phyloP scores from a whole-genome alignment of 1,139 yeast genomes.

The Blastobotrys apis region DNA sequence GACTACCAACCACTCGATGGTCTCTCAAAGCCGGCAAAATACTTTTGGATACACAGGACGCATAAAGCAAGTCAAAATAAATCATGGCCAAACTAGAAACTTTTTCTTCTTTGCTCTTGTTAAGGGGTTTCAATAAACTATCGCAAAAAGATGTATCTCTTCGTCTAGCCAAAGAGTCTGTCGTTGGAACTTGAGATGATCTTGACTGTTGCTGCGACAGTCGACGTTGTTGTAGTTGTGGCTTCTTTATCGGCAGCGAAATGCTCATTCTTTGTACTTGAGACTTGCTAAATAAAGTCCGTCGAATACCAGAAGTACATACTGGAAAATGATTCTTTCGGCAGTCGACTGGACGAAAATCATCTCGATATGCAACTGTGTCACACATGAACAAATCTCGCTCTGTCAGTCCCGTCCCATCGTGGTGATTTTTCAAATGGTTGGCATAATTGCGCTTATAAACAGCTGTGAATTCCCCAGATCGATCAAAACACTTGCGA shows the following conservation, averaged over 20 bases:
- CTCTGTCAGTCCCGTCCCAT: not conserved
- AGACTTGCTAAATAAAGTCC: not conserved
- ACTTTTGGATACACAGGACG: not conserved
- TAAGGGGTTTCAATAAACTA: not conserved
- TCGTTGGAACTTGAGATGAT: too few relatives aligned
- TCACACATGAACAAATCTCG: not conserved
- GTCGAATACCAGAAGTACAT: not conserved
- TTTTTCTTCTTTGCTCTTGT: not conserved
- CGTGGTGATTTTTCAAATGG: not conserved
- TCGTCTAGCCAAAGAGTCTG: too few relatives aligned
- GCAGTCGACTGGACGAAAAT: not conserved
- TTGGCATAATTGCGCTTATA: not conserved
- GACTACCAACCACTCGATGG: not conserved
- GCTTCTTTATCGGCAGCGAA: not conserved
- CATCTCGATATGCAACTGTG: not conserved
- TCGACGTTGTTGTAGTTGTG: not conserved
- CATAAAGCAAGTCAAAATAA: not conserved
- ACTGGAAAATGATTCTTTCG: not conserved
- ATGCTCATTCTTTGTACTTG: not conserved
- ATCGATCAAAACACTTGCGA: conserved; percentile 1
- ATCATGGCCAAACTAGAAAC: not conserved
- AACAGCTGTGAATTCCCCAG: not conserved
- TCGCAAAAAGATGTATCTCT: too few relatives aligned
- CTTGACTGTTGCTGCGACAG: not conserved
- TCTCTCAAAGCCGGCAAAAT: not conserved